phyloP scores from a whole-genome alignment of 768 basidiomycete species.

The Mycena galericulata region DNA sequence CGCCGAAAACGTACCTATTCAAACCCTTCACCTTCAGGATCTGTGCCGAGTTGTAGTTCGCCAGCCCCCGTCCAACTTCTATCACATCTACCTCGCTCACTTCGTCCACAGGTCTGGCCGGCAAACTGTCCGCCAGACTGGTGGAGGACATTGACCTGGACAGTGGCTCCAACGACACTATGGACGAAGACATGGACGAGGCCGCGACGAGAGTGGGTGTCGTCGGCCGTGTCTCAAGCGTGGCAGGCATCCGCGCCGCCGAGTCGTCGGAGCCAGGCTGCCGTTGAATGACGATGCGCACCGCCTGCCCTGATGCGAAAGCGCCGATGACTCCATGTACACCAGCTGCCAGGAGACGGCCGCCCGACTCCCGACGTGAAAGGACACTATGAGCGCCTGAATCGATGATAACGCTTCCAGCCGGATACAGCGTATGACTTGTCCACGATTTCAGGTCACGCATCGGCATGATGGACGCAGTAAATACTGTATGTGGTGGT shows the following conservation, averaged over 20 bases:
- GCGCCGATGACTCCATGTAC: conserved; percentile 88
- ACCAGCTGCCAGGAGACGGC: conserved; percentile 91
- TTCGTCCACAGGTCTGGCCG: conserved; percentile 44
- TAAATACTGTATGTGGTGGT: conserved; percentile 92
- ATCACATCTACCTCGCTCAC: conserved; percentile 72
- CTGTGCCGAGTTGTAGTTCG: conserved; percentile 96
- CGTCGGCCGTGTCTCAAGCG: conserved; percentile 63
- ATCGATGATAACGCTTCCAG: conserved; percentile 91
- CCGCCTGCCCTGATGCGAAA: conserved; percentile 96
- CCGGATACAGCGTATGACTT: conserved; percentile 90
- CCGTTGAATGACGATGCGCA: conserved; percentile 75
- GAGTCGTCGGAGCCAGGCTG: conserved; percentile 41
- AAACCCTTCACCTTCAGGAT: conserved; percentile 89
- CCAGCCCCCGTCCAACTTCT: conserved; percentile 94
- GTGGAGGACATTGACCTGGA: conserved; percentile 52
- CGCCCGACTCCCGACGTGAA: conserved; percentile 87
- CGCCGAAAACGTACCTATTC: conserved; percentile 76
- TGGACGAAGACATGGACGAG: conserved; percentile 58
- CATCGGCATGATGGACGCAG: conserved; percentile 75
- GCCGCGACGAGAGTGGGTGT: conserved; percentile 64
- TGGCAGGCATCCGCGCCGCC: conserved; percentile 51
- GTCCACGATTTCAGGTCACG: conserved; percentile 97
- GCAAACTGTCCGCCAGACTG: conserved; percentile 30
- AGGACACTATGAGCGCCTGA: conserved; percentile 90
- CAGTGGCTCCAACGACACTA: conserved; percentile 59